Conservation (phyloP, 306 rosid genomes). For the Argentina anserina region DNA sequence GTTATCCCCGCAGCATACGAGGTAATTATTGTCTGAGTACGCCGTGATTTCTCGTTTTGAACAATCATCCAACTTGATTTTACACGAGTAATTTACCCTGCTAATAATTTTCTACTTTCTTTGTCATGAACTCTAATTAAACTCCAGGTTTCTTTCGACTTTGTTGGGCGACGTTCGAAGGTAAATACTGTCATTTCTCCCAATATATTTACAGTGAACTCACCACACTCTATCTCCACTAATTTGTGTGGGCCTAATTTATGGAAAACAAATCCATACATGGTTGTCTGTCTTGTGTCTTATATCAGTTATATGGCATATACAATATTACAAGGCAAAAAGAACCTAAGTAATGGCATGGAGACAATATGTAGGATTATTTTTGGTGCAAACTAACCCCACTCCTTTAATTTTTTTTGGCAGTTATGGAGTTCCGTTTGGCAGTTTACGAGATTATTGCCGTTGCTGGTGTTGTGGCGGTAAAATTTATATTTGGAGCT, state of each 20-base stretch:
- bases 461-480: background rate
- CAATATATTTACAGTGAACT: too few species aligned
- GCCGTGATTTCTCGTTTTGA: background rate
- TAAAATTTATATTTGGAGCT: background rate
- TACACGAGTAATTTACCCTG: background rate
- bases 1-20: background rate
- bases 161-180: rapidly evolving
- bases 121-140: background rate
- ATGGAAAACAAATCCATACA: too few species aligned
- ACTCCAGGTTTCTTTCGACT: background rate
- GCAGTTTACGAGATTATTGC: background rate
- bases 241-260: background rate
- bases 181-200: background rate
- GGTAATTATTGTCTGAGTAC: background rate
- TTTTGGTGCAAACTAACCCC: background rate
- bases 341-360: too few species aligned
- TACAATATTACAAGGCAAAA: too few species aligned
- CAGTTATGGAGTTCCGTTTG: too few species aligned
- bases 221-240: too few species aligned
- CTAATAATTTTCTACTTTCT: background rate
- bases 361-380: too few species aligned
- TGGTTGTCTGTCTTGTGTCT: background rate
- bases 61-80: background rate
- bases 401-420: too few species aligned
- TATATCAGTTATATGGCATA: background rate